These are phyloP conservation scores for Eucalyptus guilfoylei DNA, from an alignment of 345 rosid species.

Conservation along the genomic window DNA sequence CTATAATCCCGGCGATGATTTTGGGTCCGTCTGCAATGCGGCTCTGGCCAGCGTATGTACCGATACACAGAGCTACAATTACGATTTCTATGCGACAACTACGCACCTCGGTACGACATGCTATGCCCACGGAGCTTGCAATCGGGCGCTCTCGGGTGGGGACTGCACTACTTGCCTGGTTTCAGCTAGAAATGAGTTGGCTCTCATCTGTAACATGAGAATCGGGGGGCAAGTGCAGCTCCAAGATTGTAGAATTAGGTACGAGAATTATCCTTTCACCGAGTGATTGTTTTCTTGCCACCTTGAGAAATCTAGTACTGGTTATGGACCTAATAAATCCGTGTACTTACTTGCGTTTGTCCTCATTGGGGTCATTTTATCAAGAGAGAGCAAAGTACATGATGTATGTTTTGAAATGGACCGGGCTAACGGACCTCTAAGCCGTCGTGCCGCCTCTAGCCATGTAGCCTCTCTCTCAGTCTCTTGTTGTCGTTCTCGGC, in stretches of 20 bases:
- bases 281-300: not conserved
- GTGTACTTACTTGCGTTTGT: not conserved
- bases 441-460: not conserved
- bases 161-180: not conserved
- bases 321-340: not conserved
- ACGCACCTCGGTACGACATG: not conserved
- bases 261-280: not conserved
- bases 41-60: not conserved
- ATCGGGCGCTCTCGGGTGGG: not conserved
- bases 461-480: not conserved
- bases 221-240: not conserved
- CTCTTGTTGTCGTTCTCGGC: accelerated
- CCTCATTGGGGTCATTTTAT: not conserved
- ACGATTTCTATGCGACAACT: not conserved
- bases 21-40: not conserved
- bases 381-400: not conserved
- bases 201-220: not conserved
- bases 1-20: not conserved
- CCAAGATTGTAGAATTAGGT: not conserved
- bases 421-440: not conserved
- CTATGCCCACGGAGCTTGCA: not conserved
- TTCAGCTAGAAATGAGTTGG: not conserved
- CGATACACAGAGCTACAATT: not conserved
- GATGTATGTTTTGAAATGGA: not conserved
- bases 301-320: not conserved